These are phyloP conservation scores for Globisporangium viniferum DNA, from an alignment of 352 stramenopile genomes.

Conservation along the genomic window DNA sequence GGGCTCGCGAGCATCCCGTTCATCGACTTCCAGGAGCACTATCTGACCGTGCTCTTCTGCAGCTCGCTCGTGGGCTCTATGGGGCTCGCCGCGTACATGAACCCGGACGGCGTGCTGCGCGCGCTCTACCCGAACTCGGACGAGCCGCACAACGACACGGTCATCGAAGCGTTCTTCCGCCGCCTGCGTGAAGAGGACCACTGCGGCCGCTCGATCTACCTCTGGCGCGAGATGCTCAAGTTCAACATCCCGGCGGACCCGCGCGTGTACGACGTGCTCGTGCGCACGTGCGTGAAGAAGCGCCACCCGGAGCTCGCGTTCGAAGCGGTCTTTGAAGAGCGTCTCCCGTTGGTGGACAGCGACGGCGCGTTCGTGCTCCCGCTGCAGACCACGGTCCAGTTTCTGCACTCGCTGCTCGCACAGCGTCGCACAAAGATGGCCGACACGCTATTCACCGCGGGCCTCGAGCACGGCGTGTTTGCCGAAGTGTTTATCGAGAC, in stretches of 20 bases:
- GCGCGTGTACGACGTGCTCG: conserved; percentile 75
- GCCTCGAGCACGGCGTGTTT: conserved; percentile 49
- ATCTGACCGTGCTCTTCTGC: conserved; percentile 73
- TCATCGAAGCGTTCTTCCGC: conserved; percentile 82
- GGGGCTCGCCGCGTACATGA: conserved; percentile 81
- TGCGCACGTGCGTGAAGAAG: conserved; percentile 82
- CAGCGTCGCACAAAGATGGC: conserved; percentile 66
- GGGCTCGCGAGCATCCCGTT: conserved; percentile 58
- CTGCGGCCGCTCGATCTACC: conserved; percentile 77
- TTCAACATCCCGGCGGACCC: conserved; percentile 60
- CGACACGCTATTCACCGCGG: conserved; percentile 60
- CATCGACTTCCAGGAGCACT: conserved; percentile 74
- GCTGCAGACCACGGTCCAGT: conserved; percentile 51
- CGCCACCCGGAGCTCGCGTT: conserved; percentile 78
- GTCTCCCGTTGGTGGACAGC: conserved; percentile 42
- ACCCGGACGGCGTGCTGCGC: conserved; percentile 75
- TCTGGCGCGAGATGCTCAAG: conserved; percentile 85
- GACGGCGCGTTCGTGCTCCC: conserved; percentile 63
- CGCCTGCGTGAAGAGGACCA: conserved; percentile 84
- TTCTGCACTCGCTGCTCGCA: conserved; percentile 68
- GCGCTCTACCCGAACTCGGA: conserved; percentile 78
- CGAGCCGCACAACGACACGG: conserved; percentile 54
- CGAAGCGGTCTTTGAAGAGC: conserved; percentile 66
- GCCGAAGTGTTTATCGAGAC: conserved; percentile 47
- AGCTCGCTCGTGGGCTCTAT: conserved; percentile 74